Evolutionary conservation across 495 filamentous ascomycete genomes (phyloP).

Genomic region (Acidomyces sp.): DNA sequence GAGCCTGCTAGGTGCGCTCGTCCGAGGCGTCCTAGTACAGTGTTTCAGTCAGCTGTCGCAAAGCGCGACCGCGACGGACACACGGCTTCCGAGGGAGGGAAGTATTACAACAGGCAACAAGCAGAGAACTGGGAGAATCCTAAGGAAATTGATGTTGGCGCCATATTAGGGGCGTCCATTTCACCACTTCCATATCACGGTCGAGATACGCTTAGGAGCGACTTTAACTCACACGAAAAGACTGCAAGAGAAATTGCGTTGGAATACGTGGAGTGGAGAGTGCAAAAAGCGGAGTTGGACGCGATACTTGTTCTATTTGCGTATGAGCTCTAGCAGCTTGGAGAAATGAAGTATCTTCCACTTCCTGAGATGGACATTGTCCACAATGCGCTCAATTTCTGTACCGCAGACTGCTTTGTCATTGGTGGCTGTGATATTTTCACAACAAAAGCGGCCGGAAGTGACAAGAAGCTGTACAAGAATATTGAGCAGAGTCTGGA

Average conservation of each 20-base stretch:
- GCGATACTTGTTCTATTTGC: too few species aligned
- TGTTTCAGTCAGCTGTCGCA: too few species aligned
- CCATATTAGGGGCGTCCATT: too few species aligned
- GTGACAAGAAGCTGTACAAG: constrained; percentile 94
- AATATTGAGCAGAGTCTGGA: constrained; percentile 81
- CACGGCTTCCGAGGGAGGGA: constrained; percentile 19
- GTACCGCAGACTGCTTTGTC: constrained; percentile 79
- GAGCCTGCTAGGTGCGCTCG: constrained; percentile 17
- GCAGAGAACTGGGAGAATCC: too few species aligned
- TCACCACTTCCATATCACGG: too few species aligned
- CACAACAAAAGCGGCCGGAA: constrained; percentile 86
- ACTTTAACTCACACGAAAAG: too few species aligned
- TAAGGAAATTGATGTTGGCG: too few species aligned
- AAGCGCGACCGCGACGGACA: constrained; percentile 8
- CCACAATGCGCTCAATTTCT: constrained; percentile 81
- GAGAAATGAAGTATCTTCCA: constrained; percentile 83
- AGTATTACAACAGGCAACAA: constrained; percentile 15
- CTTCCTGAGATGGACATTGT: constrained; percentile 77
- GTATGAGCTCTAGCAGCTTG: too few species aligned
- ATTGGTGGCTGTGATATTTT: constrained; percentile 89
- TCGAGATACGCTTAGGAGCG: too few species aligned
- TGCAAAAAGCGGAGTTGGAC: background rate
- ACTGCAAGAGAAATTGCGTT: too few species aligned
- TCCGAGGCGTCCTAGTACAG: constrained; percentile 16
- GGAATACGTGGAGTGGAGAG: background rate